phyloP scores from a whole-genome alignment of 805 yeast species.

The Yamadazyma sp. region DNA sequence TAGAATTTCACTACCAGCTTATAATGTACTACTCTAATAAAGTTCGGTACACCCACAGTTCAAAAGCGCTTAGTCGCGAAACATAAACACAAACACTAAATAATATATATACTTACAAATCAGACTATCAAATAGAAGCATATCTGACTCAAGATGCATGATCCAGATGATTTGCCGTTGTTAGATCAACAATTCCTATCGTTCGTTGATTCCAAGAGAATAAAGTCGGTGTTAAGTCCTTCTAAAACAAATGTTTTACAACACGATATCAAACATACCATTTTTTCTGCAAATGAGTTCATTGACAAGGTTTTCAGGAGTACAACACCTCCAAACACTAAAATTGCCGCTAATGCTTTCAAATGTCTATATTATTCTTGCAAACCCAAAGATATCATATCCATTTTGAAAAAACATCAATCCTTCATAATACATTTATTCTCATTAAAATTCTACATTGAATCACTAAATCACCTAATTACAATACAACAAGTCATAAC shows the following conservation, averaged over 20 bases:
- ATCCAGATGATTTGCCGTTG: neutral
- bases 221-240: neutral
- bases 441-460: slow-evolving; percentile 4
- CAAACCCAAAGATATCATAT: slow-evolving; percentile 5
- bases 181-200: slow-evolving; percentile 4
- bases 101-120: too few relatives aligned
- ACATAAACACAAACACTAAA: neutral
- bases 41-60: too few relatives aligned
- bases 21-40: too few relatives aligned
- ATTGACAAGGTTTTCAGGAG: slow-evolving; percentile 2
- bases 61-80: too few relatives aligned
- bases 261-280: slow-evolving; percentile 1
- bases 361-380: slow-evolving; percentile 7
- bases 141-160: neutral
- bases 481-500: slow-evolving; percentile 2
- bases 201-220: slow-evolving; percentile 1
- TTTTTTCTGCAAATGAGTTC: neutral
- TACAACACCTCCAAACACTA: neutral
- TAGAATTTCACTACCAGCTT: too few relatives aligned
- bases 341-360: slow-evolving; percentile 7
- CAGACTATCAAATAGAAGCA: too few relatives aligned
- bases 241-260: neutral
- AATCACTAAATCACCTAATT: slow-evolving; percentile 16
- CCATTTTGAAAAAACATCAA: slow-evolving; percentile 26
- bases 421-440: slow-evolving; percentile 19